phyloP scores from a whole-genome alignment of 257 asterid genomes.

The Capsicum chinense region DNA sequence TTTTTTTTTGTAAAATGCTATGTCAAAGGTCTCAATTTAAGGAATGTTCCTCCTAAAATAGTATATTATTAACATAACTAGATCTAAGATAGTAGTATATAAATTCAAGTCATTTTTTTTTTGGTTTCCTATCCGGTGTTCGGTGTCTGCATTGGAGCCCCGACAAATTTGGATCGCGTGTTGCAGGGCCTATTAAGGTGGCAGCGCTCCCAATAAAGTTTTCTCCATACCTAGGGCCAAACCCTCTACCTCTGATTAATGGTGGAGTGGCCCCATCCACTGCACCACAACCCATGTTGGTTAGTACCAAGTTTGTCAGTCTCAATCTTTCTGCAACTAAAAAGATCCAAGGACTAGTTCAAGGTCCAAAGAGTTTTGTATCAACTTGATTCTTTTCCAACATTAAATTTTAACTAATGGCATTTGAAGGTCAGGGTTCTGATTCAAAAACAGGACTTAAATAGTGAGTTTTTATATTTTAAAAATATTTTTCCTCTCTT shows the following conservation, averaged over 20 bases:
- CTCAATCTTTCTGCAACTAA: neutral
- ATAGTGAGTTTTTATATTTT: neutral
- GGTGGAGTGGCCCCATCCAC: too few species aligned
- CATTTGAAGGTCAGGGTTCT: neutral
- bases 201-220: too few species aligned
- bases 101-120: neutral
- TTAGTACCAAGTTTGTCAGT: neutral
- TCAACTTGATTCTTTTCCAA: neutral
- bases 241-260: too few species aligned
- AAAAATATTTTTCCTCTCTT: neutral
- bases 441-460: neutral
- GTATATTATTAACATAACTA: neutral
- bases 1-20: too few species aligned
- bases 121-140: too few species aligned
- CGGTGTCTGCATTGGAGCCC: too few species aligned
- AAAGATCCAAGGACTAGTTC: neutral
- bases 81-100: neutral
- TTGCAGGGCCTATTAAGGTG: too few species aligned
- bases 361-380: neutral
- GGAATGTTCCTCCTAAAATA: neutral
- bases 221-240: too few species aligned
- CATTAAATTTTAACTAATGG: neutral
- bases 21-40: too few species aligned
- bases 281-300: too few species aligned
- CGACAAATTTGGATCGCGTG: too few species aligned